Conservation (phyloP, 495 filamentous ascomycete species). For the Sabuloglossum arenarium region DNA sequence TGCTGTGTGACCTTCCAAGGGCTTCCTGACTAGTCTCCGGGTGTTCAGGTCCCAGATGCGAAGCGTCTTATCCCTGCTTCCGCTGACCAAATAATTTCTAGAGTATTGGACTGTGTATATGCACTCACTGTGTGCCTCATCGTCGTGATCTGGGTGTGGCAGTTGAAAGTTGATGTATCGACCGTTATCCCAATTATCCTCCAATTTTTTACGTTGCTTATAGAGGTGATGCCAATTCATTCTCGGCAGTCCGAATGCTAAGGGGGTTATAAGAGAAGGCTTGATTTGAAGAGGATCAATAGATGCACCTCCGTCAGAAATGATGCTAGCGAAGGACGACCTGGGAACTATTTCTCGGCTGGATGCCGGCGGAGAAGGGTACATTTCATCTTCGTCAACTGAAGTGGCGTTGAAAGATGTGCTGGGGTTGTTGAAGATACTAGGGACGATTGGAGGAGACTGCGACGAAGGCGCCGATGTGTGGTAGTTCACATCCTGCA, state of each 20-base stretch:
- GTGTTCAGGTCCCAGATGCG: slow-evolving; percentile 83
- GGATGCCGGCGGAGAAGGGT: slow-evolving; percentile 1
- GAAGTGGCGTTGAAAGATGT: neutral
- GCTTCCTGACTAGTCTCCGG: slow-evolving; percentile 45
- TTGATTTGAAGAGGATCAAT: slow-evolving; percentile 3
- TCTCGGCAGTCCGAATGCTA: slow-evolving; percentile 20
- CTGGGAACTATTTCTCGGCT: neutral
- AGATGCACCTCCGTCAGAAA: neutral
- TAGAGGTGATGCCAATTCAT: slow-evolving; percentile 77
- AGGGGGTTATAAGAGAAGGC: neutral
- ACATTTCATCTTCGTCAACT: slow-evolving; percentile 2
- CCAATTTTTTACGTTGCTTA: slow-evolving; percentile 63
- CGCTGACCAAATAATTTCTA: slow-evolving; percentile 72
- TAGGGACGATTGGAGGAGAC: neutral
- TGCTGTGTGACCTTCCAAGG: slow-evolving; percentile 55
- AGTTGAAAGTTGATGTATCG: slow-evolving; percentile 73
- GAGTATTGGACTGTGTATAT: slow-evolving; percentile 89
- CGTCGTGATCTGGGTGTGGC: slow-evolving; percentile 56
- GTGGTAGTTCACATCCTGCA: slow-evolving; percentile 21
- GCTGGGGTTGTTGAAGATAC: neutral
- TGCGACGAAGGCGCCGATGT: slow-evolving; percentile 1
- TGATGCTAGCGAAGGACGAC: neutral
- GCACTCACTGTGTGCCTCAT: slow-evolving; percentile 78
- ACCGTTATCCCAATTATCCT: slow-evolving; percentile 78
- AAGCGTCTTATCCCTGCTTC: slow-evolving; percentile 71